Evolutionary conservation across 495 filamentous ascomycete species (phyloP).

Genomic region (Penicillium manginii): DNA sequence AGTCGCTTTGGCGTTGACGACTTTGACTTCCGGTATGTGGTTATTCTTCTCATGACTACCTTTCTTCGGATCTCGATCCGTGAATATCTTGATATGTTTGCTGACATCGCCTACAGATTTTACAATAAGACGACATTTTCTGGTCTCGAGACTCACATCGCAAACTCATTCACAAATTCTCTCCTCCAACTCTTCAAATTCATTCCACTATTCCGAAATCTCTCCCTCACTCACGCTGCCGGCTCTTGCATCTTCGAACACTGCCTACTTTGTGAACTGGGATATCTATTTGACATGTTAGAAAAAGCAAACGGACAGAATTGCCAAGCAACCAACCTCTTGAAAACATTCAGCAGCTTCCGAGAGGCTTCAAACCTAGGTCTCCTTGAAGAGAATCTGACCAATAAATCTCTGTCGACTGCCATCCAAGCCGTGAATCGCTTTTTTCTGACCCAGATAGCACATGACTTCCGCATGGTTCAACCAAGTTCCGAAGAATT

Average conservation of each 20-base stretch:
- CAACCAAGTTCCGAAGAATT: constrained; percentile 58
- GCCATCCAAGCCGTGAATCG: constrained; percentile 80
- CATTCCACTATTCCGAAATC: constrained; percentile 83
- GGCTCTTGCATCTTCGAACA: constrained; percentile 76
- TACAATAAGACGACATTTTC: constrained; percentile 92
- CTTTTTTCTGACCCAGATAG: constrained; percentile 74
- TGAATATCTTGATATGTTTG: background rate
- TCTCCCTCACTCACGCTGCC: constrained; percentile 88
- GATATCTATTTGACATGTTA: constrained; percentile 97
- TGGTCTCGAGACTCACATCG: constrained; percentile 92
- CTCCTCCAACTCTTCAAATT: constrained; percentile 91
- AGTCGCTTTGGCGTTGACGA: constrained; percentile 97
- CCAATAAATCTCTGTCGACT: constrained; percentile 65
- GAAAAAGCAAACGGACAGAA: constrained; percentile 91
- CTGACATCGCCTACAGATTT: constrained; percentile 56
- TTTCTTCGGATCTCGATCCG: background rate
- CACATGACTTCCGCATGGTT: constrained; percentile 68
- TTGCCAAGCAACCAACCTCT: constrained; percentile 95
- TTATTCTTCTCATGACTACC: background rate
- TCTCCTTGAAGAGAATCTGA: constrained; percentile 81
- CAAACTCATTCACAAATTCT: constrained; percentile 94
- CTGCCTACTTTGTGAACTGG: constrained; percentile 92
- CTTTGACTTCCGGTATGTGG: constrained; percentile 86
- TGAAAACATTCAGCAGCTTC: constrained; percentile 82
- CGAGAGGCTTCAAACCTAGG: constrained; percentile 72